Evolutionary conservation across 2,329 filamentous ascomycete species (phyloP).

Genomic region (Pyricularia sp.): DNA sequence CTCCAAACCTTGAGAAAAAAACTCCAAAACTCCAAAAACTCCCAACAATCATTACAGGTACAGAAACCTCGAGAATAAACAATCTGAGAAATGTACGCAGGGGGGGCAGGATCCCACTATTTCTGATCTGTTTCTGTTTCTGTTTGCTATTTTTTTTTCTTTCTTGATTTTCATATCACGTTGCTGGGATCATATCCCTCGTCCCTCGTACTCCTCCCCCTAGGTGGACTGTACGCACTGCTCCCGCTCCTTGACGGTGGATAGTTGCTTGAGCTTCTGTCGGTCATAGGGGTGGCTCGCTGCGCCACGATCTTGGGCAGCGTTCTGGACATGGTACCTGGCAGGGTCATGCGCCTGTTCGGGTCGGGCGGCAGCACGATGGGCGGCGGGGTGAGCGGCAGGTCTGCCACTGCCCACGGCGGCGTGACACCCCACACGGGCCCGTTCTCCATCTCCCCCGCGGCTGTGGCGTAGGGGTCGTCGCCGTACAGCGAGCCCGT

Average conservation of each 20-base stretch:
- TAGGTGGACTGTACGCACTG: background rate
- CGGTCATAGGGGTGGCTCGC: background rate
- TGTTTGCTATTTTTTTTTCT: background rate
- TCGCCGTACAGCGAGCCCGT: background rate
- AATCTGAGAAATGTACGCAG: too few species aligned
- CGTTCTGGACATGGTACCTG: slow-evolving; percentile 2
- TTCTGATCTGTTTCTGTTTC: background rate
- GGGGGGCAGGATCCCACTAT: too few species aligned
- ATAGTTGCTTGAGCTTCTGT: background rate
- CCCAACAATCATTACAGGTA: too few species aligned
- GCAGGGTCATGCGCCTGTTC: background rate
- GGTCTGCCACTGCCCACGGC: background rate
- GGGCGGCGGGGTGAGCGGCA: background rate
- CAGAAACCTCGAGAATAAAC: too few species aligned
- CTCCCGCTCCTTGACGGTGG: background rate
- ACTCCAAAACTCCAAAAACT: too few species aligned
- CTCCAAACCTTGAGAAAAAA: too few species aligned
- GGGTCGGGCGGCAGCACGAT: background rate
- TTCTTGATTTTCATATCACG: background rate
- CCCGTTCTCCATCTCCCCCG: background rate
- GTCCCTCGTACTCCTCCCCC: background rate
- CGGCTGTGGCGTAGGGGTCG: background rate
- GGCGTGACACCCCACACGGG: background rate
- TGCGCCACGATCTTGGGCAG: slow-evolving; percentile 3
- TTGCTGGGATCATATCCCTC: background rate